Evolutionary conservation across 805 yeast species (phyloP).

Genomic region (Wickerhamomyces chaumierensis): DNA sequence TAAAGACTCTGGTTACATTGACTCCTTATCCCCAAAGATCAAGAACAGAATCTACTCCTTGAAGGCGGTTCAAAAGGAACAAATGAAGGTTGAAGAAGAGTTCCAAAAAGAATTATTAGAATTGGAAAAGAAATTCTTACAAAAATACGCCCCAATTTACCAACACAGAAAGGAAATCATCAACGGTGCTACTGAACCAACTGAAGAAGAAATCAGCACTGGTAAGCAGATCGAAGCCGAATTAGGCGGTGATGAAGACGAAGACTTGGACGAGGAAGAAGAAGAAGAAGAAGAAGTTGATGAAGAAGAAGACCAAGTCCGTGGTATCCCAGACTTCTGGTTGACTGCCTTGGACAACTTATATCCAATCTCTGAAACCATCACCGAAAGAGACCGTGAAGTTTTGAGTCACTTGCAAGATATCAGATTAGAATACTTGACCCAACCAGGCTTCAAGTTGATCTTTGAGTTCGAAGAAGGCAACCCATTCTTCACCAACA

Average conservation of each 20-base stretch:
- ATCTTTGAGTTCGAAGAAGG: constrained; percentile 66
- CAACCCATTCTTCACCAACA: constrained; percentile 74
- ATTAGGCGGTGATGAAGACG: constrained; percentile 32
- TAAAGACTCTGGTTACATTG: constrained; percentile 76
- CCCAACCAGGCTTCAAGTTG: constrained; percentile 80
- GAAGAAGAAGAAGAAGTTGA: constrained; percentile 31
- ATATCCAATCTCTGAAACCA: constrained; percentile 67
- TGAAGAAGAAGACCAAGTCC: constrained; percentile 32
- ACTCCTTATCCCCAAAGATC: constrained; percentile 57
- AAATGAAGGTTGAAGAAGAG: constrained; percentile 77
- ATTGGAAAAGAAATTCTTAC: constrained; percentile 71
- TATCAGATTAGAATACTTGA: constrained; percentile 68
- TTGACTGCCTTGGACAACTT: constrained; percentile 87
- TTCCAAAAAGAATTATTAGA: constrained; percentile 83
- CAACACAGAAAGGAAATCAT: constrained; percentile 63
- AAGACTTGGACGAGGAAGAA: constrained; percentile 31
- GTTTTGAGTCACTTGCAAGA: constrained; percentile 61
- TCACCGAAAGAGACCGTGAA: constrained; percentile 83
- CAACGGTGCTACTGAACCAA: constrained; percentile 66
- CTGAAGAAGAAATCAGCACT: constrained; percentile 60
- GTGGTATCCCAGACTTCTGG: constrained; percentile 95
- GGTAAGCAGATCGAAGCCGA: constrained; percentile 66
- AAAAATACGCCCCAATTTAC: constrained; percentile 66
- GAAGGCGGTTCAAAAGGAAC: constrained; percentile 69
- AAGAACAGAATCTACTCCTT: constrained; percentile 72